Conservation (phyloP, 768 basidiomycete genomes). For the Lactarius akahatsu region DNA sequence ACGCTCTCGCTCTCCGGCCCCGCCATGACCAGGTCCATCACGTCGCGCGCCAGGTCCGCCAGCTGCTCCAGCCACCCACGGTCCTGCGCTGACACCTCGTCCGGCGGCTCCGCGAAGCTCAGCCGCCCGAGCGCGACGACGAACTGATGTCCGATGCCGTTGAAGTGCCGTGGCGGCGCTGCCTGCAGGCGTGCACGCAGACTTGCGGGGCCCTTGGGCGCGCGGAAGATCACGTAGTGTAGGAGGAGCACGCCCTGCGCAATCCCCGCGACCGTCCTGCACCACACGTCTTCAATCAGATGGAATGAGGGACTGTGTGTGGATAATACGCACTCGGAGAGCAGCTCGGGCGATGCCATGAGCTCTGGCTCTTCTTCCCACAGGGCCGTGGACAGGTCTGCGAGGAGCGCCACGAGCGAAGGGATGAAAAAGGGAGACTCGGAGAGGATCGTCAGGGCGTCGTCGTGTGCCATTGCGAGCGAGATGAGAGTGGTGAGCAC, state of each 20-base stretch:
- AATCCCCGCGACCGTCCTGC: slow-evolving; percentile 51
- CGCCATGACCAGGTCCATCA: slow-evolving; percentile 37
- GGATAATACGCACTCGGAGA: slow-evolving; percentile 39
- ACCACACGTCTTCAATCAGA: neutral
- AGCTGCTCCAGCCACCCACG: slow-evolving; percentile 31
- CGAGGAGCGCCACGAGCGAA: slow-evolving; percentile 57
- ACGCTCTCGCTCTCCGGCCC: slow-evolving; percentile 35
- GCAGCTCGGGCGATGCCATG: slow-evolving; percentile 38
- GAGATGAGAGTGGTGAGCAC: slow-evolving; percentile 45
- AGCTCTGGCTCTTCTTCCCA: slow-evolving; percentile 64
- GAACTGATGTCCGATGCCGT: slow-evolving; percentile 66
- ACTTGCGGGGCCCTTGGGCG: slow-evolving; percentile 38
- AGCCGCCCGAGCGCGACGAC: slow-evolving; percentile 75
- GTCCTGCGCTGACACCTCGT: slow-evolving; percentile 29
- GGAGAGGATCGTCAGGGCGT: slow-evolving; percentile 40
- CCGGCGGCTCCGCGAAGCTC: slow-evolving; percentile 51
- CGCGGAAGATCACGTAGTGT: slow-evolving; percentile 58
- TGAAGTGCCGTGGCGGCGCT: slow-evolving; percentile 54
- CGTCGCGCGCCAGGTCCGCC: slow-evolving; percentile 33
- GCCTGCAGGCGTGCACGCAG: slow-evolving; percentile 59
- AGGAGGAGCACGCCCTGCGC: slow-evolving; percentile 58
- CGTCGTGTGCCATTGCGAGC: slow-evolving; percentile 41
- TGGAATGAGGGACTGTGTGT: slow-evolving; percentile 14
- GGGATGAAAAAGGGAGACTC: slow-evolving; percentile 61
- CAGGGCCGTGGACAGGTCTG: slow-evolving; percentile 51